These are phyloP conservation scores for Fomitopsis pinicola DNA, from an alignment of 1,284 basidiomycete genomes.

Conservation along the genomic window DNA sequence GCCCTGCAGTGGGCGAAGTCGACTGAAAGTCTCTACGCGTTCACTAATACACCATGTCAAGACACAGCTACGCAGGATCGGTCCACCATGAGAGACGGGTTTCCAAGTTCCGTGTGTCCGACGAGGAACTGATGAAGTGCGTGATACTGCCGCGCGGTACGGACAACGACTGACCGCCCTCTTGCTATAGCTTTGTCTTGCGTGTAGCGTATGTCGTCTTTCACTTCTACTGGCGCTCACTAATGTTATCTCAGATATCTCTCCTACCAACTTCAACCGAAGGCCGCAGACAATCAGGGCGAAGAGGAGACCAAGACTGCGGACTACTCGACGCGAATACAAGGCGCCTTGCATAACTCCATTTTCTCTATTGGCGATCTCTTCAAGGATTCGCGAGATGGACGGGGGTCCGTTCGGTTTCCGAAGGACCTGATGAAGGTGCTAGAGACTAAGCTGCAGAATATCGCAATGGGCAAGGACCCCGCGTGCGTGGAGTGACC, in stretches of 20 bases:
- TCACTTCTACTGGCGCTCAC: conserved; percentile 9
- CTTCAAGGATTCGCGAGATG: conserved; percentile 72
- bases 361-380: conserved; percentile 78
- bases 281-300: conserved; percentile 38
- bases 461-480: conserved; percentile 90
- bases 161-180: conserved; percentile 7
- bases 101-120: conserved; percentile 71
- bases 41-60: conserved; percentile 39
- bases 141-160: conserved; percentile 23
- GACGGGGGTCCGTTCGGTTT: conserved; percentile 82
- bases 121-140: conserved; percentile 81
- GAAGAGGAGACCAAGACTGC: conserved; percentile 48
- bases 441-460: conserved; percentile 81
- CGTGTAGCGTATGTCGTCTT: conserved; percentile 65
- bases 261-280: conserved; percentile 66
- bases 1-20: background rate
- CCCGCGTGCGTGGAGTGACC: conserved; percentile 54
- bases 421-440: conserved; percentile 90
- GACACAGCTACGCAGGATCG: conserved; percentile 65
- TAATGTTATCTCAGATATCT: conserved; percentile 45
- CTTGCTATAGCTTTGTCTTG: conserved; percentile 58
- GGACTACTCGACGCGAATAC: conserved; percentile 61
- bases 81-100: conserved; percentile 59
- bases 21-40: background rate
- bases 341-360: conserved; percentile 66